A percentile compares a stretch with the other conserved stretches of the same genome.
These are phyloP conservation scores for Candida verbasci DNA, from an alignment of 805 yeast genomes.

Conservation along the genomic window DNA sequence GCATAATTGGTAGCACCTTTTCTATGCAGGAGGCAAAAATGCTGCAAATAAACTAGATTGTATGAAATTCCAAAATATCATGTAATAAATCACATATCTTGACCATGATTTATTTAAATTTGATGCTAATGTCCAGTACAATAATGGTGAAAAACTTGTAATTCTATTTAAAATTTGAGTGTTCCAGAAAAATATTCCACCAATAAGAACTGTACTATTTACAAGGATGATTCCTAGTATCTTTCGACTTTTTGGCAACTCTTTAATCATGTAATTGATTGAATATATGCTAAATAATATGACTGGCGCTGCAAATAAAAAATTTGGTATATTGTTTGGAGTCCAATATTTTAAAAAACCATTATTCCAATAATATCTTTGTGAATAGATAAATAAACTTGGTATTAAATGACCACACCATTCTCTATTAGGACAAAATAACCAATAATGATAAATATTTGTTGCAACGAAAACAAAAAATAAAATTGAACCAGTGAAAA, in stretches of 20 bases:
- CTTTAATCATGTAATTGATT: conserved; percentile 29
- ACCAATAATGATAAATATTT: conserved; percentile 49
- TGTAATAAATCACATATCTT: conserved; percentile 35
- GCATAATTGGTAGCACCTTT: too few relatives aligned
- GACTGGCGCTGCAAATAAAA: conserved; percentile 70
- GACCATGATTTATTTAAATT: conserved; percentile 10
- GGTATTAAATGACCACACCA: conserved; percentile 70
- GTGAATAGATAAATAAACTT: conserved; percentile 67
- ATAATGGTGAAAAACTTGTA: conserved; percentile 70
- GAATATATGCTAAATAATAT: conserved; percentile 43
- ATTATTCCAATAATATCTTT: conserved; percentile 74
- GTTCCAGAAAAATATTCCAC: conserved; percentile 65
- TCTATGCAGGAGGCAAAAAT: conserved; percentile 95
- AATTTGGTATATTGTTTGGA: conserved; percentile 73
- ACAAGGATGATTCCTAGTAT: conserved; percentile 38
- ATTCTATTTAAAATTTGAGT: conserved; percentile 83
- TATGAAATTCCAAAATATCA: conserved; percentile 57
- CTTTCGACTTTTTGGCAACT: conserved; percentile 29
- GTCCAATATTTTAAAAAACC: conserved; percentile 88
- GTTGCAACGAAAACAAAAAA: conserved; percentile 42
- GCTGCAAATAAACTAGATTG: conserved; percentile 74
- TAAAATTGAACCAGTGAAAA: conserved; percentile 56
- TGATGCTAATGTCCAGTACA: conserved; percentile 65
- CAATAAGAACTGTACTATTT: conserved; percentile 40
- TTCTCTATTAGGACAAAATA: conserved; percentile 65